Base-by-base conservation (phyloP, 768 basidiomycete genomes). In the Xanthoconium stramineum region DNA sequence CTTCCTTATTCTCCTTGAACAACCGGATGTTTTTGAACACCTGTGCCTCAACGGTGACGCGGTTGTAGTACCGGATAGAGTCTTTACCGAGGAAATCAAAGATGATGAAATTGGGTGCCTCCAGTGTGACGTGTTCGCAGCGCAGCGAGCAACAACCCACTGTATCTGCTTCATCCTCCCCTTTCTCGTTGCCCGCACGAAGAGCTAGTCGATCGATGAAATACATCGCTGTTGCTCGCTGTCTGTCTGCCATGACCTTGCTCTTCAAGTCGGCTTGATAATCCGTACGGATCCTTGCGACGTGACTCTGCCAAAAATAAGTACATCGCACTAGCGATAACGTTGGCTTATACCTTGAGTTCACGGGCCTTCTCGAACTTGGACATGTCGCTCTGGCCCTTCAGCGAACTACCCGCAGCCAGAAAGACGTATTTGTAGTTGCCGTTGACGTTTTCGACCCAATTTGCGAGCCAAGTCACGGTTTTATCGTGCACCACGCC, bases 31-130 rank as follows among this genome's bases (percentile, higher is more conserved):
- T 99, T 79, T 98, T 98, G 84, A 94, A 99, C 36, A 99, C 88
- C 70, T 95, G 94, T 14, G 84, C 74, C 54, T 94, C 91, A 56
- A 98, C 94, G 50, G 85, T 76, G 48, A 98, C 94, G 58, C 85
- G 84, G 67, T 96, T 95, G 74, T 91, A 94, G 75, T 96, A 98
- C 46, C 97, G 84, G 67, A 99, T 98, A 54, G 95, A 98, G 71
- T 99, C 97, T 80, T 99, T 99, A 74, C 97, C 97, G 53, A 98
- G 81, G 78, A 98, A 99, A 74, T 98, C 97, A 72, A 99, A 96
- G 55, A 90, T 78, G 70, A 98, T 85, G 65, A 82, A 85, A 76
- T 92, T 85, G 11, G 94, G 94, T 9, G 86, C 84, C 63, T 90
- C 85, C 50, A 98, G 78, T 3, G 96, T 98, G 69, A 99, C 88